Evolutionary conservation across 1,284 basidiomycete species (phyloP).

Genomic region (Athelia sp.): DNA sequence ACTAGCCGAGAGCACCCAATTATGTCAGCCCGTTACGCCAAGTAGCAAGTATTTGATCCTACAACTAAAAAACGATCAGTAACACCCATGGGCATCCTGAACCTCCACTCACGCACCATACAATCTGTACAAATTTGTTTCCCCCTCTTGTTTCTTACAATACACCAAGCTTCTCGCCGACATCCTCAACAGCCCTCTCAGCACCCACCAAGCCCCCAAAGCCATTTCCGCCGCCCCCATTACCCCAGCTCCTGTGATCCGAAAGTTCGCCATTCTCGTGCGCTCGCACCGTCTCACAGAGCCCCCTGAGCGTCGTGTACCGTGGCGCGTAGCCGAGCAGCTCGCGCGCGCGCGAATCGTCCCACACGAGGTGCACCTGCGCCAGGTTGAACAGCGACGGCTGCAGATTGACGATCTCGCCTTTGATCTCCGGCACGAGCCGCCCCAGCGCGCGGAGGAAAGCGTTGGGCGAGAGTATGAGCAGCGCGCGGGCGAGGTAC

Average conservation of each 20-base stretch:
- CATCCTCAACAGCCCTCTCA: not conserved
- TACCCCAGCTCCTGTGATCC: not conserved
- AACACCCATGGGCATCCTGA: no score
- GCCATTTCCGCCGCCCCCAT: conserved; percentile 22
- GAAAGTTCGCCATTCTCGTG: conserved; percentile 30
- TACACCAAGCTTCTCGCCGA: not conserved
- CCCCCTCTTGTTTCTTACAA: no score
- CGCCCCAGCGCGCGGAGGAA: conserved; percentile 27
- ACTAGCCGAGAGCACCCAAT: no score
- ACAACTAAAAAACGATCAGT: no score
- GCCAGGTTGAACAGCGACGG: conserved; percentile 63
- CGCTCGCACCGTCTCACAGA: conserved; percentile 51
- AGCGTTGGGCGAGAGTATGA: conserved; percentile 25
- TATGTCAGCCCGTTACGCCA: no score
- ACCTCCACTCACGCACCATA: no score
- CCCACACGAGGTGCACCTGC: conserved; percentile 61
- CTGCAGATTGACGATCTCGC: conserved; percentile 61
- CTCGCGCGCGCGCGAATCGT: conserved; percentile 66
- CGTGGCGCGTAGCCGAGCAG: conserved; percentile 61
- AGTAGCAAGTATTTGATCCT: no score
- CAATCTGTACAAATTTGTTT: no score
- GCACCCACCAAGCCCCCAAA: conserved; percentile 23
- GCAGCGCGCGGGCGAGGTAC: conserved; percentile 39
- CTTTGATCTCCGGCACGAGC: conserved; percentile 42
- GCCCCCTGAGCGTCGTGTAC: conserved; percentile 51